Evolutionary conservation across 1,284 basidiomycete genomes (phyloP), one percentile per base, ranked within the genome.

Genomic region (Marasmius sp.): DNA sequence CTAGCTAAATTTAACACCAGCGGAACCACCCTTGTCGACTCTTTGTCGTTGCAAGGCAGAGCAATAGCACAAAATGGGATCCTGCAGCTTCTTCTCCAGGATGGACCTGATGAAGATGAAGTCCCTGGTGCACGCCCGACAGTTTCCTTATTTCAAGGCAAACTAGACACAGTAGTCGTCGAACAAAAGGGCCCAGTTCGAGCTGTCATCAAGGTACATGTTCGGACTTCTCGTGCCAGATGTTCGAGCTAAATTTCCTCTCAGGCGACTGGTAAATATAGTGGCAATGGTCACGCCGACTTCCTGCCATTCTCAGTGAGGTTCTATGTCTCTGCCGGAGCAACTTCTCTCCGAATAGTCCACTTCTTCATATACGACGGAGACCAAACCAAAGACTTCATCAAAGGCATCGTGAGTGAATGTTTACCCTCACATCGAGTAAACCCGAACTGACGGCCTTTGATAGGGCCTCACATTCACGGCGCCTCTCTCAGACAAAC

Each of bases 311-410:
- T 77, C 64, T 77, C 69, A 9, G 68, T 75, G 12, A 71, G 78
- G 6, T 75, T 79, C 57, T 80, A 79, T 59, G 68, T 79, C 22
- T 67, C 75, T 1, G 74, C 78, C 1, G 77, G 77, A 6, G 68
- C 75, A 9, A 75, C 77, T 0, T 63, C 75, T 8, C 51, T 79
- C 2, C 68, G 76, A 38, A 69, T 77, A 33, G 75, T 76, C 8
- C 77, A 80, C 61, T 78, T 79, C 67, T 80, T 80, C 66, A 72
- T 77, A 3, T 80, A 72, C 58, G 77, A 80, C 57, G 78, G 73
- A 1, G 77, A 80, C 58, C 77, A 80, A 65, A 70, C 65, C 49
- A 74, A 74, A 38, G 77, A 79, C 59, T 80, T 80, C 60, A 77
- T 80, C 67, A 77, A 75, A 65, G 77, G 77, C 20, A 68, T 80